Base-by-base conservation (phyloP, 805 yeast species). In the Wickerhamiella bombiphila region DNA sequence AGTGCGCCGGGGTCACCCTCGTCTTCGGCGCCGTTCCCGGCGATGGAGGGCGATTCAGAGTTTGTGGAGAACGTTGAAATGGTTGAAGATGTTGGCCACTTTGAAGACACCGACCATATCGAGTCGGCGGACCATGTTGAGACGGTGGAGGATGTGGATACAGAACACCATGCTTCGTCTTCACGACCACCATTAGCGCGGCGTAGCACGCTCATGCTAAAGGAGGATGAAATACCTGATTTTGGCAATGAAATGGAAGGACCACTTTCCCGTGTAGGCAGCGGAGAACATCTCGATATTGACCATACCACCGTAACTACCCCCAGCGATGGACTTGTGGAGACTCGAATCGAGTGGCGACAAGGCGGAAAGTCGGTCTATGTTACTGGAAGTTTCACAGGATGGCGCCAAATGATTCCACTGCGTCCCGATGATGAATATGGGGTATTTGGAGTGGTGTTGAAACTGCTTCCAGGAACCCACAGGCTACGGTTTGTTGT, bases 341-440 rank as follows among this genome's bases (percentile, higher is more conserved):
- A 51, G 36, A 48, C 53, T 7, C 41, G 43, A n/a, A 44, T 52
- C 24, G 47, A 48, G 41, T 88, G 98, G 98, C 76, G 74, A 14
- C 94, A 88, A 58, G 97, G 97, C n/a, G 98, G 98, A 43, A 72
- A 72, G 35, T 80, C 80, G 51, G 97, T 91, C 2, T 91, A 85
- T 56, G 94, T 88, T 11, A 91, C 96, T 25, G 98, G 98, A 35
- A 80, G 96, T 1, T 88, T 88, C 60, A 91, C 98, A 0, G 95
- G 94, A 3, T 91, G 98, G 97, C 68, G 95, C 48, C 88, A 86
- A 59, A 88, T 91, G 97, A 86, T 88, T 53, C 93, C 93, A 29
- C 63, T 91, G 50, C 68, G 68, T 22, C 73, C 60, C n/a, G 42
- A 45, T 31, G 55, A 50, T 24, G 47, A 41, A 34, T n/a, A n/a